Evolutionary conservation across 148 eudicot genomes (phyloP).

Genomic region (Arctostaphylos glauca): DNA sequence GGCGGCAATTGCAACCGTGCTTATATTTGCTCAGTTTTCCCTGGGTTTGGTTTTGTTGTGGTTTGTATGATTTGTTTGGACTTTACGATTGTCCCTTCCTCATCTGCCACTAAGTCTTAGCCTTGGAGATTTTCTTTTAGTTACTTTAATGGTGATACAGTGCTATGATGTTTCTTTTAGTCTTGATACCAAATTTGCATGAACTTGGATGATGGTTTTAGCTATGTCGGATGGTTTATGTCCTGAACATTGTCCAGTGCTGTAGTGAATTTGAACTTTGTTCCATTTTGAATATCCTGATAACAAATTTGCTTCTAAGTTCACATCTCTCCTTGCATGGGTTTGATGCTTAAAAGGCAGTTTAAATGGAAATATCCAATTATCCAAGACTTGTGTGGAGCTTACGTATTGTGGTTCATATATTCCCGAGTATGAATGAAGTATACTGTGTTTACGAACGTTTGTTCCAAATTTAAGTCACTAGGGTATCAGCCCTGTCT

Average conservation of each 20-base stretch:
- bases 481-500: not conserved
- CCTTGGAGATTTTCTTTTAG: not conserved
- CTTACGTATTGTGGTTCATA: not conserved
- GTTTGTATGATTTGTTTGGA: constrained; percentile 4
- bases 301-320: not conserved
- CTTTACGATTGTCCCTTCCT: not conserved
- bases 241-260: not conserved
- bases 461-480: not conserved
- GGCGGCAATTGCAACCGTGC: not conserved
- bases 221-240: not conserved
- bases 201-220: not conserved
- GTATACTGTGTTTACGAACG: not conserved
- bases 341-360: not conserved
- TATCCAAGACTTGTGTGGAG: not conserved
- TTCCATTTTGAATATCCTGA: not conserved
- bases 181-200: not conserved
- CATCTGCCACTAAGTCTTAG: not conserved
- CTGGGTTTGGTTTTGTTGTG: not conserved
- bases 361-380: not conserved
- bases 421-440: not conserved
- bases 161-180: not conserved
- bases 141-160: not conserved
- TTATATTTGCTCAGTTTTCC: not conserved
- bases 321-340: not conserved
- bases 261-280: not conserved